phyloP scores from a whole-genome alignment of 2,329 filamentous ascomycete genomes.

The Dactylellina haptotyla region DNA sequence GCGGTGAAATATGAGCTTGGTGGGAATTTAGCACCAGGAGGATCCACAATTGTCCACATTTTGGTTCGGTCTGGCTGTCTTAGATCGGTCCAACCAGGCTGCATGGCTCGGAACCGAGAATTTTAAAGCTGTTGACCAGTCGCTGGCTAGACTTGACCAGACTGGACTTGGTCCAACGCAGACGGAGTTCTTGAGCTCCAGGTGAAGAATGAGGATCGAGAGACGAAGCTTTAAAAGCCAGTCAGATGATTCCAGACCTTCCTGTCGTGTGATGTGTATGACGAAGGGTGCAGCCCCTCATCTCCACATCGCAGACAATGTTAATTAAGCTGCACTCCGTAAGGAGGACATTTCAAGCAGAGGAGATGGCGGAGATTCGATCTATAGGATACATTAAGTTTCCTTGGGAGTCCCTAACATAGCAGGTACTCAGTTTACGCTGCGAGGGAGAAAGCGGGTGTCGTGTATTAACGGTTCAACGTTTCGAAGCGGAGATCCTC shows the following conservation, averaged over 20 bases:
- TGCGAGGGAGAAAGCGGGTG: not conserved
- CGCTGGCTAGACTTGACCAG: constrained; percentile 35
- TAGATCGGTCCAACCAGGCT: constrained; percentile 51
- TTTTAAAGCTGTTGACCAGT: constrained; percentile 14
- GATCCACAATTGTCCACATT: constrained; percentile 40
- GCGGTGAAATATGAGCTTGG: constrained; percentile 52
- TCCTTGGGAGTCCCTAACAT: too few species aligned
- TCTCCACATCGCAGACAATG: constrained; percentile 25
- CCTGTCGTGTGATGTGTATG: constrained; percentile 42
- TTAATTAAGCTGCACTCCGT: not conserved
- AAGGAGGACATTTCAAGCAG: constrained; percentile 1
- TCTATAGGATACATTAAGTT: not conserved
- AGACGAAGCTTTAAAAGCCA: constrained; percentile 2
- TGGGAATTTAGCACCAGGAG: constrained; percentile 39
- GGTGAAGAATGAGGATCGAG: constrained; percentile 11
- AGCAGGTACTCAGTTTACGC: too few species aligned
- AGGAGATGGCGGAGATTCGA: constrained; percentile 9
- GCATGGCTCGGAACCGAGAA: constrained; percentile 52
- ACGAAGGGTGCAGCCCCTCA: constrained; percentile 24
- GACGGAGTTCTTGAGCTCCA: constrained; percentile 44
- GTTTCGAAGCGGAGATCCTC: constrained; percentile 47
- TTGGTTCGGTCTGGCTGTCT: constrained; percentile 46
- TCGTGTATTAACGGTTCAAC: not conserved
- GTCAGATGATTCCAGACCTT: constrained; percentile 50
- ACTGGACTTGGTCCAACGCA: constrained; percentile 17